Base-by-base conservation (phyloP, 176 grass and related monocot species). In the Neostapfia colusana region DNA sequence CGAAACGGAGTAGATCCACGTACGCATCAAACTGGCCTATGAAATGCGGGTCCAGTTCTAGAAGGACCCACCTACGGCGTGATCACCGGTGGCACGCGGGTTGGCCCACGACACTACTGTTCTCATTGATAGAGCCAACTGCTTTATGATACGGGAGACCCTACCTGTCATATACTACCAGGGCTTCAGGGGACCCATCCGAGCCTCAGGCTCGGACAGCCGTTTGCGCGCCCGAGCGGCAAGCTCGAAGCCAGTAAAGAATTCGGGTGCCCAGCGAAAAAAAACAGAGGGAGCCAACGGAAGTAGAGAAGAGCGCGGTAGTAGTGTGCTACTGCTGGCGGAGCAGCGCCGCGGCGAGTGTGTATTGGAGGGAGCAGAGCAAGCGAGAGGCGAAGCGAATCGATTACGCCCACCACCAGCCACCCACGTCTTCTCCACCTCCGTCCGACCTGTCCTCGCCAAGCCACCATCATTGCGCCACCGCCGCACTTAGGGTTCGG, bases 171-270 rank as follows among this genome's bases (percentile, higher is more conserved):
- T 81, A 0, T 0, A 10, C 55, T 0, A 0, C 0, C 0, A 1
- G 0, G 5, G 5, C 40, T 26, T 1, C 8, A 13, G 0, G 4
- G 78, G 48, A 0, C 81, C 79, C 31, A 72, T 42, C 87, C 87
- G 37, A 90, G 70, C 74, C 91, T 82, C 42, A 88, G 91, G 87
- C 12, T 85, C 88, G 91, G 84, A 93, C 88, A 90, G 88, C 91
- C 91, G 91, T 93, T 93, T 90, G 69, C 3, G 13, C 0, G 18
- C 81, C 31, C 90, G 80, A 76, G 62, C 42, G 18, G 41, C 43
- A 38, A 64, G 3, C 54, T 36, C 18, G 63, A 42, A 40, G 62
- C 59, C 74, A 56, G 8, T 51, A 74, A 84, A 88, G 35, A 80
- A 40, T 24, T 67, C 51, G 16, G 44, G 17, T 16, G 17, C 15